Percentiles rank a stretch among this genome's conserved stretches.
phyloP scores from a whole-genome alignment of 1,284 basidiomycete species.

The Leccinum pallidistipes region DNA sequence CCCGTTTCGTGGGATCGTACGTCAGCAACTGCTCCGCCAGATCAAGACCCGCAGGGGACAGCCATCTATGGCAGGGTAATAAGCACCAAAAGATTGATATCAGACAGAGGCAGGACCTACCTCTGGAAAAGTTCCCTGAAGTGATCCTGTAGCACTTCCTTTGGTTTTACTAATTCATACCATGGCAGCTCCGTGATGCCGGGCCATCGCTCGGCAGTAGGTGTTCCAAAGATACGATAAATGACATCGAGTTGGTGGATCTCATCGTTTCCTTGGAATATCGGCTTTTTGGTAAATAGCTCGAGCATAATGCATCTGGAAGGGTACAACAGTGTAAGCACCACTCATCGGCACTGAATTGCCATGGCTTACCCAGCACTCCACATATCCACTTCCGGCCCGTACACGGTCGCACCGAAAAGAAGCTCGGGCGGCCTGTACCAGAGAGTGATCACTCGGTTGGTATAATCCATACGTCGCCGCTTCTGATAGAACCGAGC shows the following conservation, averaged over 20 bases:
- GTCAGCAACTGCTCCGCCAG: slow-evolving; percentile 80
- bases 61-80: slow-evolving; percentile 54
- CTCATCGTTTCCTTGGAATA: slow-evolving; percentile 97
- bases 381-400: slow-evolving; percentile 99
- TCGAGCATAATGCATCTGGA: slow-evolving; percentile 97
- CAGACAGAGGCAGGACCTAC: slow-evolving; percentile 46
- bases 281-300: slow-evolving; percentile 90
- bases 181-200: slow-evolving; percentile 85
- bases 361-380: slow-evolving; percentile 78
- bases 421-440: slow-evolving; percentile 96
- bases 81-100: not conserved
- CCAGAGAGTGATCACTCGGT: slow-evolving; percentile 99
- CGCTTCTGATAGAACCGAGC: slow-evolving; percentile 95
- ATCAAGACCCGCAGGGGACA: slow-evolving; percentile 81
- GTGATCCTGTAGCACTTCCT: slow-evolving; percentile 65
- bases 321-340: slow-evolving; percentile 4
- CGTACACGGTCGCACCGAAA: slow-evolving; percentile 95
- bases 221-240: slow-evolving; percentile 89
- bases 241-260: slow-evolving; percentile 95
- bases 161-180: slow-evolving; percentile 97
- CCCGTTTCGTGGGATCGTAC: slow-evolving; percentile 83
- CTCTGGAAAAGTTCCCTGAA: slow-evolving; percentile 81
- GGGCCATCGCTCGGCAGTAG: slow-evolving; percentile 82
- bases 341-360: not conserved
- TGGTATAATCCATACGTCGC: slow-evolving; percentile 91